Evolutionary conservation across 352 stramenopile genomes (phyloP), one percentile per base, ranked within the genome.

Genomic region (Globisporangium sylvaticum): DNA sequence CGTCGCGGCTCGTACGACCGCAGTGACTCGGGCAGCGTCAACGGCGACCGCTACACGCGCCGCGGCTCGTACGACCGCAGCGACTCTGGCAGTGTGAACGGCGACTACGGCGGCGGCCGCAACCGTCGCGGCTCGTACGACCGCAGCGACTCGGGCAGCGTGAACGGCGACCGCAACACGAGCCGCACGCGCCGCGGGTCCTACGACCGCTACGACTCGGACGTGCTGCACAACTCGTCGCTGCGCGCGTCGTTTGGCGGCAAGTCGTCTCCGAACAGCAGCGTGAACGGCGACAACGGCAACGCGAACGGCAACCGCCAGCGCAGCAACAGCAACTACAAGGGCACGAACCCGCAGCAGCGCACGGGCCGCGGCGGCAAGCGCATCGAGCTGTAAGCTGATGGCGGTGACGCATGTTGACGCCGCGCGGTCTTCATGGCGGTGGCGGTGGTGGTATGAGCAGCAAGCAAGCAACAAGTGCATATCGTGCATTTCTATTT

Each of bases 301-400:
- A 22, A 8, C 42, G 15, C 24, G 6, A n/a, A 14, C 24, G 69
- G 66, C 34, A 56, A 66, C 54, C 65, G 34, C 65, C 52, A 53
- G 63, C 59, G 55, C 57, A 53, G 44, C 37, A 68, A 73, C 64
- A 82, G 60, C 62, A 74, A 70, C 66, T 73, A 62, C 61, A 77
- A 66, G 32, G 75, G 81, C 34, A 79, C 77, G n/a, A 83, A 77
- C 77, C 64, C 62, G 34, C 65, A 89, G 76, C 68, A 85, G 80
- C 61, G 65, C 77, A 83, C 77, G 67, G 74, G 77, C 69, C 83
- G 77, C 60, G 76, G 75, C 25, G 74, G 72, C 53, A 92, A 92
- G 78, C 82, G 79, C 70, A 85, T 92, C 60, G 84, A 92, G 68
- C 78, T 92, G 22, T 92, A 61, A 72, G 46, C 0, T 29, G 54